These are phyloP conservation scores for Clavispora phyllophila DNA, from an alignment of 805 yeast species.

Conservation along the genomic window DNA sequence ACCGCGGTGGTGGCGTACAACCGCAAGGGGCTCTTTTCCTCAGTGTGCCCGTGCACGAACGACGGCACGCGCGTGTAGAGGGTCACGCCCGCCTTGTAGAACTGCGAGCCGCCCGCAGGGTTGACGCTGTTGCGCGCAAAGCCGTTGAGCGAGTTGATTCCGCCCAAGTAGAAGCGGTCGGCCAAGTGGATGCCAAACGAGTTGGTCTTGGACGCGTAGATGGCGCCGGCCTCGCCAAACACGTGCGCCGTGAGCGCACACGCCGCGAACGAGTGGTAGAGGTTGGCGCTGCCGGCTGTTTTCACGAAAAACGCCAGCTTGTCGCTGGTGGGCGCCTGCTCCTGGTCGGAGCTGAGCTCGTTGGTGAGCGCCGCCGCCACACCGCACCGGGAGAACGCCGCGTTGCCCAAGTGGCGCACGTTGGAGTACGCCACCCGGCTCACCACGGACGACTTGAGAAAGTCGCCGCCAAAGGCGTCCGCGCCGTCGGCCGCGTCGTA, in stretches of 20 bases:
- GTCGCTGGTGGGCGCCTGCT: slow-evolving; percentile 18
- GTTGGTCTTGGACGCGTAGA: slow-evolving; percentile 31
- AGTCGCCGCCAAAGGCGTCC: slow-evolving; percentile 40
- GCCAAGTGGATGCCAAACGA: slow-evolving; percentile 47
- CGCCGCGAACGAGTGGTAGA: slow-evolving; percentile 39
- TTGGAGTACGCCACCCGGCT: slow-evolving; percentile 21
- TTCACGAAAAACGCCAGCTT: slow-evolving; percentile 29
- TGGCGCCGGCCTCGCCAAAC: slow-evolving; percentile 50
- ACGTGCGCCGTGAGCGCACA: slow-evolving; percentile 47
- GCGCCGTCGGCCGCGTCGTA: slow-evolving; percentile 44
- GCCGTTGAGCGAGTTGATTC: slow-evolving; percentile 67
- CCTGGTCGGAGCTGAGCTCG: slow-evolving; percentile 41
- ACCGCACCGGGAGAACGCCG: slow-evolving; percentile 43
- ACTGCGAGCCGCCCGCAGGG: slow-evolving; percentile 68
- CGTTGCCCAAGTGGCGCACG: slow-evolving; percentile 17
- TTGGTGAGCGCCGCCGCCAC: slow-evolving; percentile 56
- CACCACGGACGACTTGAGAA: slow-evolving; percentile 30
- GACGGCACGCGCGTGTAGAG: slow-evolving; percentile 57
- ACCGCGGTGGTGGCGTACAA: slow-evolving; percentile 61
- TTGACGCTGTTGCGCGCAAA: slow-evolving; percentile 66
- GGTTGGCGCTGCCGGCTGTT: slow-evolving; percentile 23
- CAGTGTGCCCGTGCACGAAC: slow-evolving; percentile 20
- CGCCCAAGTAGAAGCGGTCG: slow-evolving; percentile 84
- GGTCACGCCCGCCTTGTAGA: slow-evolving; percentile 52
- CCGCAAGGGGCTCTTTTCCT: slow-evolving; percentile 32